Evolutionary conservation across 208 protist species (phyloP).

Genomic region (Trichomonas gallinae): DNA sequence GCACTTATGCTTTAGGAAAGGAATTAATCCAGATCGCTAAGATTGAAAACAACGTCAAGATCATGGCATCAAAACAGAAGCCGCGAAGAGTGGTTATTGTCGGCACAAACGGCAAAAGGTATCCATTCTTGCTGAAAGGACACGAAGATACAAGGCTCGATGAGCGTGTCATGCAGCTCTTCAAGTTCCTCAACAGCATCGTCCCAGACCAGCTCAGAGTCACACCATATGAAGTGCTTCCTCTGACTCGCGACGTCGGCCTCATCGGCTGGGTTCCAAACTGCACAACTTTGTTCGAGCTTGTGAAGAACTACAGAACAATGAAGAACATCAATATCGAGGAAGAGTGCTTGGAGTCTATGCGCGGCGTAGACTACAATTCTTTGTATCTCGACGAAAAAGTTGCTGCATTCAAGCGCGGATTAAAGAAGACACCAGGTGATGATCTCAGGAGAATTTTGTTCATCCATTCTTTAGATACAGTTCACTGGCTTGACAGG

Average conservation of each 20-base stretch:
- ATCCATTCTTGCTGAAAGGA: conserved; percentile 6
- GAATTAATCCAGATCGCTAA: background rate
- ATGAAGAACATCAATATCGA: background rate
- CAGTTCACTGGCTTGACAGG: background rate
- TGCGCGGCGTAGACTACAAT: background rate
- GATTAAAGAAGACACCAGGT: background rate
- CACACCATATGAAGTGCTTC: background rate
- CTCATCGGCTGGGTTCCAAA: background rate
- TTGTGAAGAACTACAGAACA: background rate
- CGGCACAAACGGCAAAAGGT: background rate
- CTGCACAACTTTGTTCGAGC: background rate
- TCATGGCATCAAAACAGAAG: background rate
- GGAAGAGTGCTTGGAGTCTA: background rate
- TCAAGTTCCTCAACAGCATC: background rate
- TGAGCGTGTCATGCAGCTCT: conserved; percentile 18
- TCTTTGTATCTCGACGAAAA: background rate
- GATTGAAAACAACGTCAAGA: background rate
- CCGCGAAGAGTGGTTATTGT: background rate
- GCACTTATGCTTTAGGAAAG: background rate
- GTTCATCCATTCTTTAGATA: background rate
- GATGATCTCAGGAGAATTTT: background rate
- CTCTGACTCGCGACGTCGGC: background rate
- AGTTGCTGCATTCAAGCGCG: background rate
- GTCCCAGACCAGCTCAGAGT: background rate
- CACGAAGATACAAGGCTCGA: conserved; percentile 1